Evolutionary conservation across 1,139 yeast genomes (phyloP).

Genomic region (Meyerozyma carpophila): DNA sequence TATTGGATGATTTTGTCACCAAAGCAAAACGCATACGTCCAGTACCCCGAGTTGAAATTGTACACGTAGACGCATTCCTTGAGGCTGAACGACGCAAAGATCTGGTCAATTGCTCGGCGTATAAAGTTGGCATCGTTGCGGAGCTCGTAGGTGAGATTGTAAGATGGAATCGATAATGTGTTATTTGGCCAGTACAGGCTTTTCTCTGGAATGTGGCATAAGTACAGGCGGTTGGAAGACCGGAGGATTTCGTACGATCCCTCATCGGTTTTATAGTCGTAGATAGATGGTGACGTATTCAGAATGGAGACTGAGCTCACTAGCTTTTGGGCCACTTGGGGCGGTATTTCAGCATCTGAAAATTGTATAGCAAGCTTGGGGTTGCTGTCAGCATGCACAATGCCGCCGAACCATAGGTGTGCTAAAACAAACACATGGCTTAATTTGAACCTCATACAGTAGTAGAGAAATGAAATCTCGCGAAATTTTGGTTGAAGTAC

Average conservation of each 20-base stretch:
- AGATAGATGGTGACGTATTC: background rate
- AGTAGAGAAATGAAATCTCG: background rate
- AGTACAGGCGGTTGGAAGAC: background rate
- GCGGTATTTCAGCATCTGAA: background rate
- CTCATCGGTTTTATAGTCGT: background rate
- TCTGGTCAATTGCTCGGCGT: slow-evolving; percentile 14
- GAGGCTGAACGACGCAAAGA: slow-evolving; percentile 19
- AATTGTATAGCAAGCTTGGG: background rate
- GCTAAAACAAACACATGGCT: background rate
- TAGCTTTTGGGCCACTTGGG: background rate
- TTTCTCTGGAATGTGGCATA: background rate
- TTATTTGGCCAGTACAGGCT: background rate
- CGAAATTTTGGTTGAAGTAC: background rate
- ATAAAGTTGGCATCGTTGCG: slow-evolving; percentile 15
- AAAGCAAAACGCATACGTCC: slow-evolving; percentile 60
- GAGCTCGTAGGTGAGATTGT: background rate
- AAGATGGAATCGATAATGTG: background rate
- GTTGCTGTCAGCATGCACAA: background rate
- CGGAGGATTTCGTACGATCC: background rate
- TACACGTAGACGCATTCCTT: slow-evolving; percentile 27
- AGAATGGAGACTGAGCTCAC: background rate
- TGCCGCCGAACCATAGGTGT: background rate
- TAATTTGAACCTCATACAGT: background rate
- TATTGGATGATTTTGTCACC: slow-evolving; percentile 55
- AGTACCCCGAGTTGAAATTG: slow-evolving; percentile 45